phyloP scores from a whole-genome alignment of 495 filamentous ascomycete species.

The Tuber microsphaerosporum region DNA sequence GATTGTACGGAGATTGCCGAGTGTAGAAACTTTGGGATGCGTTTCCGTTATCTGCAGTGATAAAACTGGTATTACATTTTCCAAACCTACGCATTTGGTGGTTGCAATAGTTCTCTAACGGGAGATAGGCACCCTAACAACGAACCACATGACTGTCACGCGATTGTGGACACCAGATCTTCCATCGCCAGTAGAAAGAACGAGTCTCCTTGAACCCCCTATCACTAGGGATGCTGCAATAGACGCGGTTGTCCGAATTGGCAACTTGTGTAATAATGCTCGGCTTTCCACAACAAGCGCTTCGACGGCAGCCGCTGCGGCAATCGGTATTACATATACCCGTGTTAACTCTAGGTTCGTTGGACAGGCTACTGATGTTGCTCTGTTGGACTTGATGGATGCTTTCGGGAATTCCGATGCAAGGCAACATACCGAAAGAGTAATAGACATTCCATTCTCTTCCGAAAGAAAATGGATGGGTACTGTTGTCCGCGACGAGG shows the following conservation, averaged over 20 bases:
- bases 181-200: conserved; percentile 55
- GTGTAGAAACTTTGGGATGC: conserved; percentile 93
- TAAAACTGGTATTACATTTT: conserved; percentile 62
- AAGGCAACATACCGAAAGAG: conserved; percentile 68
- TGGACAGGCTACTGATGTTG: conserved; percentile 94
- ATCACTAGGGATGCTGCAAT: conserved; percentile 17
- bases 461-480: conserved; percentile 99
- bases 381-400: conserved; percentile 86
- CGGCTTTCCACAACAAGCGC: conserved; percentile 53
- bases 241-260: conserved; percentile 66
- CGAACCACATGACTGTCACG: conserved; percentile 97
- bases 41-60: conserved; percentile 98
- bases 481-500: conserved; percentile 59
- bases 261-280: conserved; percentile 94
- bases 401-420: conserved; percentile 83
- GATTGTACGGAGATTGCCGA: conserved; percentile 89
- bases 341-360: conserved; percentile 71
- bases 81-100: not conserved
- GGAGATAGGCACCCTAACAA: conserved; percentile 69
- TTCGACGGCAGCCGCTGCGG: conserved; percentile 32
- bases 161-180: conserved; percentile 91
- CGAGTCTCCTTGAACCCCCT: conserved; percentile 47
- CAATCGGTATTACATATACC: conserved; percentile 30
- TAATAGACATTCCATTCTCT: conserved; percentile 84
- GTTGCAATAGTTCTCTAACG: conserved; percentile 19